These are phyloP conservation scores for Astragalus membranaceus DNA, from an alignment of 306 rosid genomes.

Conservation along the genomic window DNA sequence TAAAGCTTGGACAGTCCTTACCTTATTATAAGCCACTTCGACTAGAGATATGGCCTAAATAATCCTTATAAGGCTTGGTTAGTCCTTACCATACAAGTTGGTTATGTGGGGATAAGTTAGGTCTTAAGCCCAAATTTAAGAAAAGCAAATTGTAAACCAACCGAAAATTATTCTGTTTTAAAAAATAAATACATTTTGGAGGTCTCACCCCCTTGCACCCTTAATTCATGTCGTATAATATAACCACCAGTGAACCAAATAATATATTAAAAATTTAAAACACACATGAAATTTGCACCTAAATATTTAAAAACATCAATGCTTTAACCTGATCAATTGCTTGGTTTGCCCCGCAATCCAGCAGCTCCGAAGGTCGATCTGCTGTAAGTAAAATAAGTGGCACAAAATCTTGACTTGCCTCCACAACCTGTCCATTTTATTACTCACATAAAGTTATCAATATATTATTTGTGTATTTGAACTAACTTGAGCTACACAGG, in stretches of 20 bases:
- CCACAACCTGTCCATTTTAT: conserved; percentile 67
- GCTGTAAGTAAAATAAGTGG: conserved; percentile 91
- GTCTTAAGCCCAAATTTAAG: no score
- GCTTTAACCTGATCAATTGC: conserved; percentile 72
- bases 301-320: not conserved
- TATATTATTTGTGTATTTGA: conserved; percentile 1
- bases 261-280: not conserved
- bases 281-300: not conserved
- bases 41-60: no score
- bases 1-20: no score
- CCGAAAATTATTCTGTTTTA: not conserved
- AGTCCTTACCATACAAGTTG: no score
- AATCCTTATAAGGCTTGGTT: no score
- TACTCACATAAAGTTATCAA: not conserved
- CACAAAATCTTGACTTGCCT: conserved; percentile 90
- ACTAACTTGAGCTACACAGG: conserved; percentile 6
- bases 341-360: conserved; percentile 87
- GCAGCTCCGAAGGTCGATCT: conserved; percentile 88
- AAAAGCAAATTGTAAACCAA: not conserved
- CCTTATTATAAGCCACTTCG: no score
- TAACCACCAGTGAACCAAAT: not conserved
- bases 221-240: not conserved
- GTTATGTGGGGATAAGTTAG: no score
- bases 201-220: not conserved
- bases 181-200: conserved; percentile 8